phyloP scores from a whole-genome alignment of 805 yeast genomes.

The Lachancea thermotolerans region DNA sequence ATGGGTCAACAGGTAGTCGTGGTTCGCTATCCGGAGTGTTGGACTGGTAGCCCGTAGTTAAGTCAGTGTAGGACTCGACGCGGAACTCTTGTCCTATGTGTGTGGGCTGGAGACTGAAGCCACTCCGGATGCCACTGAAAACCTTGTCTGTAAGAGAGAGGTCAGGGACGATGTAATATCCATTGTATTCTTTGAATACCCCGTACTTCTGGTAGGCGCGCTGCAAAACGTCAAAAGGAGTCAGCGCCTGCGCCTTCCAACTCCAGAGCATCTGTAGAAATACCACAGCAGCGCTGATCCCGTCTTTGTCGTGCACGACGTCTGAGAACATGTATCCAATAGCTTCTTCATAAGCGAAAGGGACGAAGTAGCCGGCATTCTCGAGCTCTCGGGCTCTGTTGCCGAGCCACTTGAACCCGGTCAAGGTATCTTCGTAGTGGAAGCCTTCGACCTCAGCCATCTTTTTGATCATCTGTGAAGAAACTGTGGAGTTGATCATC shows the following conservation, averaged over 20 bases:
- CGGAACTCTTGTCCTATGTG: slow-evolving; percentile 46
- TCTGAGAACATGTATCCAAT: slow-evolving; percentile 86
- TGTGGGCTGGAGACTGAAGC: slow-evolving; percentile 34
- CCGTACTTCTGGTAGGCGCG: slow-evolving; percentile 64
- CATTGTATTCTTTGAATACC: slow-evolving; percentile 76
- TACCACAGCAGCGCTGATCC: slow-evolving; percentile 70
- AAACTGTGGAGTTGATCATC: slow-evolving; percentile 82
- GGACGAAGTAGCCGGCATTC: slow-evolving; percentile 56
- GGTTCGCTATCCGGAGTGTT: slow-evolving; percentile 54
- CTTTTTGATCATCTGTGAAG: slow-evolving; percentile 69
- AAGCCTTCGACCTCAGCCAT: slow-evolving; percentile 62
- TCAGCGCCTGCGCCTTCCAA: slow-evolving; percentile 42
- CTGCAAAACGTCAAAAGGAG: slow-evolving; percentile 42
- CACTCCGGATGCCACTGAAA: slow-evolving; percentile 47
- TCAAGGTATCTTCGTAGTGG: slow-evolving; percentile 70
- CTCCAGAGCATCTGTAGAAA: slow-evolving; percentile 62
- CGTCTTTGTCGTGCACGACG: slow-evolving; percentile 83
- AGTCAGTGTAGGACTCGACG: slow-evolving; percentile 70
- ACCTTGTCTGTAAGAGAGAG: slow-evolving; percentile 45
- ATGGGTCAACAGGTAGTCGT: slow-evolving; percentile 57
- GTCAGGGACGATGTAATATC: slow-evolving; percentile 67
- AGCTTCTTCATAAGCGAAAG: slow-evolving; percentile 93
- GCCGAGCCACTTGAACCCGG: slow-evolving; percentile 98
- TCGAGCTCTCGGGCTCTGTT: slow-evolving; percentile 75
- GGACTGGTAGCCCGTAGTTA: slow-evolving; percentile 78